Percentiles rank a stretch among this genome's conserved stretches.
phyloP scores from a whole-genome alignment of 306 rosid genomes.

The Oxytropis ochrocephala region DNA sequence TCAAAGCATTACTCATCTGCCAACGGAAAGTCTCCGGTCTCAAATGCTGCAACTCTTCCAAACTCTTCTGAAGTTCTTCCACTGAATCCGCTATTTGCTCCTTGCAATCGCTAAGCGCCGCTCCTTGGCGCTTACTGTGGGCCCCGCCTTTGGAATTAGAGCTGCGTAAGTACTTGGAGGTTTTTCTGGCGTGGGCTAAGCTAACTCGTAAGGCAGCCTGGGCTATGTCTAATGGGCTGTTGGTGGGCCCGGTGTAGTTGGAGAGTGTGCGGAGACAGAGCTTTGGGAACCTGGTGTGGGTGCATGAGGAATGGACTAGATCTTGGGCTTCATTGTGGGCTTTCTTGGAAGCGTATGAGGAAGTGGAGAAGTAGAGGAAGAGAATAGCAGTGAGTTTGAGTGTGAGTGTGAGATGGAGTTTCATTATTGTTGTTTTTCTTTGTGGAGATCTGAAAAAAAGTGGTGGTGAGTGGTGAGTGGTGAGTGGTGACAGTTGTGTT shows the following conservation, averaged over 20 bases:
- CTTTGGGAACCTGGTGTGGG: slow-evolving; percentile 58
- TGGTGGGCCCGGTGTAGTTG: slow-evolving; percentile 41
- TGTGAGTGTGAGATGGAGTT: not conserved
- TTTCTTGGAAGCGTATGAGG: not conserved
- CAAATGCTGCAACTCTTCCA: slow-evolving; percentile 53
- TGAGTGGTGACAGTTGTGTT: not conserved
- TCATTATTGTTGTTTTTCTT: not conserved
- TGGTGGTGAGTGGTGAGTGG: not conserved
- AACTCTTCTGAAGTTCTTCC: slow-evolving; percentile 47
- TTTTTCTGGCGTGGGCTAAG: slow-evolving; percentile 40
- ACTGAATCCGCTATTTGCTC: slow-evolving; percentile 65
- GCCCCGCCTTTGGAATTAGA: not conserved
- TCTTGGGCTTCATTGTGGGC: slow-evolving; percentile 18
- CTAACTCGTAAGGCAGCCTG: slow-evolving; percentile 50
- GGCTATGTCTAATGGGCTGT: slow-evolving; percentile 48
- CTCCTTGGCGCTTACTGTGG: slow-evolving; percentile 20
- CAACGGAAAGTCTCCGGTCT: slow-evolving; percentile 36
- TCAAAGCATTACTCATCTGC: slow-evolving; percentile 78
- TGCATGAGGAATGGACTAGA: slow-evolving; percentile 63
- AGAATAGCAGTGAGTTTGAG: not conserved
- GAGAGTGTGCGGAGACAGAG: slow-evolving; percentile 64
- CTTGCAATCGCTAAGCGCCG: slow-evolving; percentile 53
- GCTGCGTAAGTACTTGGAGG: slow-evolving; percentile 24
- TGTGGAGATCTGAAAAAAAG: slow-evolving; percentile 2
- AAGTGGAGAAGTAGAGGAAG: not conserved